These are phyloP conservation scores for Trichosporon inkin DNA, from an alignment of 1,284 basidiomycete species.

Conservation along the genomic window DNA sequence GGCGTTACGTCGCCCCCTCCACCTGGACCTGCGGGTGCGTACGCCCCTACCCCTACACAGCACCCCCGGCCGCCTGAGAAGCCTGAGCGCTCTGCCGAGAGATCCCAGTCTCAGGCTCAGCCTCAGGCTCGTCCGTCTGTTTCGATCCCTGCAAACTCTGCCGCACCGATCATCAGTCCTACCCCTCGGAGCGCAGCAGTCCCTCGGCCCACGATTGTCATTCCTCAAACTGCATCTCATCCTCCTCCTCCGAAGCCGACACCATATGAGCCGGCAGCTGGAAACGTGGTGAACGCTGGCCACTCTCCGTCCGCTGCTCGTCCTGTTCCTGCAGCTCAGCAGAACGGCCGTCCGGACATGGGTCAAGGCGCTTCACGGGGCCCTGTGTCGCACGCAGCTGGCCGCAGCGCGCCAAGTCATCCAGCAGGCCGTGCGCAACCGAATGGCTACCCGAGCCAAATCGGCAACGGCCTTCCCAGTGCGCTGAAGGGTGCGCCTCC, in stretches of 20 bases:
- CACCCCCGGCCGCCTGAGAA: background rate
- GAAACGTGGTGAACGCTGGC: background rate
- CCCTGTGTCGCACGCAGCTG: background rate
- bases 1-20: constrained; percentile 1
- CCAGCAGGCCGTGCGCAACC: background rate
- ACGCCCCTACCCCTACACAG: background rate
- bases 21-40: background rate
- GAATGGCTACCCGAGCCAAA: background rate
- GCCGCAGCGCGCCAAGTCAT: background rate
- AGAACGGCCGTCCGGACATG: background rate
- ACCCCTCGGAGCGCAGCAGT: background rate
- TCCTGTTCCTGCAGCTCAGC: background rate
- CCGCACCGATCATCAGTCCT: constrained; percentile 1
- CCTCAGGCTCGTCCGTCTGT: background rate
- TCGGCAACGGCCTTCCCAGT: constrained; percentile 14
- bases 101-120: background rate
- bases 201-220: background rate
- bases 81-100: background rate
- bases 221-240: background rate
- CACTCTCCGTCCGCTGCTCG: background rate
- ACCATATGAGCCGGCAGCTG: background rate
- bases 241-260: background rate
- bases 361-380: background rate
- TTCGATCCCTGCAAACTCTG: background rate
- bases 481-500: background rate